Evolutionary conservation across 352 stramenopile genomes (phyloP).

Genomic region (Phytophthora sansomeana): DNA sequence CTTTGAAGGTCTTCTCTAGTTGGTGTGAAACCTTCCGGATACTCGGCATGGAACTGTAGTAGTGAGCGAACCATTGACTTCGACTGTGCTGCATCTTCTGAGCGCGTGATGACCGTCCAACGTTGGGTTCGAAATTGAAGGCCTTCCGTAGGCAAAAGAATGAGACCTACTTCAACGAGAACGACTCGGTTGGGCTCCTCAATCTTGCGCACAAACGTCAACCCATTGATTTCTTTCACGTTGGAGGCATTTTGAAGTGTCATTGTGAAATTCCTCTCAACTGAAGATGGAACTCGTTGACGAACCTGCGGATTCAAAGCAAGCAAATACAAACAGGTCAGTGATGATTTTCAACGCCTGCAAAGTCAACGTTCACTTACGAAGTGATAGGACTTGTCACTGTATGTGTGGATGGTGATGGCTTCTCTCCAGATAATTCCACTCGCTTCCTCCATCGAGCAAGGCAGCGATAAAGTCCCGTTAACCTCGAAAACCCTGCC

Average conservation of each 20-base stretch:
- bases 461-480: conserved; percentile 8
- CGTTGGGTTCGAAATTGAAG: conserved; percentile 29
- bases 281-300: conserved; percentile 19
- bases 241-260: conserved; percentile 7
- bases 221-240: conserved; percentile 17
- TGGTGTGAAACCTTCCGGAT: not conserved
- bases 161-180: conserved; percentile 19
- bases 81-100: not conserved
- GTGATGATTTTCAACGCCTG: not conserved
- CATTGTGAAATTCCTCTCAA: conserved; percentile 38
- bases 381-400: conserved; percentile 38
- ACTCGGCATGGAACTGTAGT: conserved; percentile 17
- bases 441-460: conserved; percentile 25
- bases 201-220: conserved; percentile 38
- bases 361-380: conserved; percentile 15
- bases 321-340: not conserved
- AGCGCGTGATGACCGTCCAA: conserved; percentile 30
- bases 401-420: conserved; percentile 16
- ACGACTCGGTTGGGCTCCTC: conserved; percentile 37
- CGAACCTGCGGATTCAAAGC: conserved; percentile 17
- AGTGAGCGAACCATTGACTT: conserved; percentile 15
- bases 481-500: conserved; percentile 28
- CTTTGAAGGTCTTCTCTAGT: not conserved
- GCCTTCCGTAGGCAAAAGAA: conserved; percentile 22
- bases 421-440: conserved; percentile 30